A percentile compares a stretch with the other conserved stretches of the same genome.
Conservation (phyloP, 352 stramenopile genomes). For the Phytopythium mirpurense region DNA sequence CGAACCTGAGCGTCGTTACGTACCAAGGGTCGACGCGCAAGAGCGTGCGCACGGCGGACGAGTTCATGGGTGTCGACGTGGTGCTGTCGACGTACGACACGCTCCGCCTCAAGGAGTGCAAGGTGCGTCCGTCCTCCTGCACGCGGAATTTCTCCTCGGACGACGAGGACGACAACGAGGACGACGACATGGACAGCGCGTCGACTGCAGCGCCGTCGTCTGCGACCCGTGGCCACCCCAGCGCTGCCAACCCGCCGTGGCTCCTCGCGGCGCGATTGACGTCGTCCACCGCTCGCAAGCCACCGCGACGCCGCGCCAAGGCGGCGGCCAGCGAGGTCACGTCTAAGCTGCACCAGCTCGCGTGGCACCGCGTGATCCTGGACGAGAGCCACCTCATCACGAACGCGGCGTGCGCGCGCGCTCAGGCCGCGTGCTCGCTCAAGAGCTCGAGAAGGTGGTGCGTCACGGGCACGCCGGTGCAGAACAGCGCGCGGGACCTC, state of each 20-base stretch:
- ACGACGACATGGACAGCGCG: conserved; percentile 8
- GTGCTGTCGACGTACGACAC: conserved; percentile 82
- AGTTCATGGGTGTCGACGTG: conserved; percentile 78
- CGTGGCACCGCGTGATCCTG: conserved; percentile 85
- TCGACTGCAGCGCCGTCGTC: background rate
- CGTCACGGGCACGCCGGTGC: conserved; percentile 88
- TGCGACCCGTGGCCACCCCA: background rate
- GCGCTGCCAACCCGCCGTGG: conserved; percentile 10
- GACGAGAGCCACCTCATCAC: conserved; percentile 89
- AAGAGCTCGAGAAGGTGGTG: conserved; percentile 78
- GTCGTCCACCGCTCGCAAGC: conserved; percentile 1
- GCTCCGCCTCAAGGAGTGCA: conserved; percentile 66
- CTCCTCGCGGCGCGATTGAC: conserved; percentile 4
- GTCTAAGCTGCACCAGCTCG: conserved; percentile 71
- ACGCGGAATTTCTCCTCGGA: conserved; percentile 14
- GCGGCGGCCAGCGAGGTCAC: conserved; percentile 17
- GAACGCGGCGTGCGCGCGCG: conserved; percentile 68
- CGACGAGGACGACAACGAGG: conserved; percentile 12
- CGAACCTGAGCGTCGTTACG: conserved; percentile 64
- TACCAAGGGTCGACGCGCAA: conserved; percentile 71
- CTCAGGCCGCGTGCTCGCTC: conserved; percentile 54
- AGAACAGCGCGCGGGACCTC: conserved; percentile 86
- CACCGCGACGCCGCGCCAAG: conserved; percentile 9
- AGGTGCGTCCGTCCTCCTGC: conserved; percentile 20
- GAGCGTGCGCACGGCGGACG: conserved; percentile 47